Percentiles rank a stretch among this genome's conserved stretches.
Conservation (phyloP, 306 rosid genomes). For the Cucumis cinereus region DNA sequence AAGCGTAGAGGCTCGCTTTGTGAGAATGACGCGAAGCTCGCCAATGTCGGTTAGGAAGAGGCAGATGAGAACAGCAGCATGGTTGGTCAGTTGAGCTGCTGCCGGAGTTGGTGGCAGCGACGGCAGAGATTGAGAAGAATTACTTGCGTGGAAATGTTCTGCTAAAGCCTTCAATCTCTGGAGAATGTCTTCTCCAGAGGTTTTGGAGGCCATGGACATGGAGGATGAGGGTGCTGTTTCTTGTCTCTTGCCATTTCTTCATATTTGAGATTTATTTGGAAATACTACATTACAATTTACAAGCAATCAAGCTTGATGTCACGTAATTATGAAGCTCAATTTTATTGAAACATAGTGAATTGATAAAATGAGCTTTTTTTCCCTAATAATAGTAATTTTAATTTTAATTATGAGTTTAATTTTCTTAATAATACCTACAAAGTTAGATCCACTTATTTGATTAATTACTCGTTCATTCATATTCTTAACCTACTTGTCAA, state of each 20-base stretch:
- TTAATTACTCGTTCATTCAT: no score
- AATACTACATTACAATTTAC: neutral
- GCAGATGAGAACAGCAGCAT: constrained; percentile 67
- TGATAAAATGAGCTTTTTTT: no score
- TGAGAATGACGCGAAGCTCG: constrained; percentile 46
- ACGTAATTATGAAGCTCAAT: no score
- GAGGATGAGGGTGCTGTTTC: neutral
- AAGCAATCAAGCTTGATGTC: no score
- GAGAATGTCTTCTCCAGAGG: neutral
- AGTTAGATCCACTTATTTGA: no score
- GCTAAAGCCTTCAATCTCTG: constrained; percentile 37
- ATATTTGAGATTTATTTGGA: neutral
- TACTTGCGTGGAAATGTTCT: constrained; percentile 14
- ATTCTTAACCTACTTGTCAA: no score
- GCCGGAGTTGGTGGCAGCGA: constrained; percentile 9
- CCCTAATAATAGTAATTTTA: no score
- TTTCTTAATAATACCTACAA: no score
- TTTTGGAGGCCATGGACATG: neutral
- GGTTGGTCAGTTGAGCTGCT: constrained; percentile 16
- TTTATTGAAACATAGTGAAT: no score
- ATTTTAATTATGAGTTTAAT: no score
- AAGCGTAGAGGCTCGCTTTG: constrained; percentile 61
- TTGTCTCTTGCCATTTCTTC: neutral
- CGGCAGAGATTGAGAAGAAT: neutral
- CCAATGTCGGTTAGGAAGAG: constrained; percentile 35